phyloP scores from a whole-genome alignment of 306 rosid genomes.

The Cucumis sativus region DNA sequence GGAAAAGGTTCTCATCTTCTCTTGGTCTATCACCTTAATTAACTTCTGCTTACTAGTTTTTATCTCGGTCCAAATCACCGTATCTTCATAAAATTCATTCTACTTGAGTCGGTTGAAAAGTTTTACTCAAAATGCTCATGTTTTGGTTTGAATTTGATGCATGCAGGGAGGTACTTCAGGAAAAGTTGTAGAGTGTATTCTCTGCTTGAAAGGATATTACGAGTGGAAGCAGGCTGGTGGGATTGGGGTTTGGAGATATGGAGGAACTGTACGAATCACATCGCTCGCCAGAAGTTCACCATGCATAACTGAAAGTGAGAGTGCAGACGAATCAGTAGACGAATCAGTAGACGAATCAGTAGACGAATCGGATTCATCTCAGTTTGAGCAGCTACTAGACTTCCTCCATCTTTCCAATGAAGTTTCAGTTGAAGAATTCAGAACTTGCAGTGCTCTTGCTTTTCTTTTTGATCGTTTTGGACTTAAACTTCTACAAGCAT shows the following conservation, averaged over 20 bases:
- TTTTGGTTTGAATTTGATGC: neutral
- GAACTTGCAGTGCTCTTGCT: conserved; percentile 48
- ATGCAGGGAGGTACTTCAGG: conserved; percentile 77
- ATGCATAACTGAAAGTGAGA: conserved; percentile 42
- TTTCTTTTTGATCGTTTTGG: conserved; percentile 82
- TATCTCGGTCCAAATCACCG: neutral
- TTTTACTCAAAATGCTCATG: neutral
- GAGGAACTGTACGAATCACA: conserved; percentile 86
- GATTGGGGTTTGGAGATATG: conserved; percentile 95
- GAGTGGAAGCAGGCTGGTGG: conserved; percentile 94
- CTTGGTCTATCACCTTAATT: neutral
- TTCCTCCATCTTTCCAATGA: conserved; percentile 61
- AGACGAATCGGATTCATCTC: conserved; percentile 67
- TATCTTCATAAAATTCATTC: neutral
- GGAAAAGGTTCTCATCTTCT: conserved; percentile 52
- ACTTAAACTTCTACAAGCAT: conserved; percentile 74
- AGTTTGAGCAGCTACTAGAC: conserved; percentile 64
- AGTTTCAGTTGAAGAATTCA: conserved; percentile 56
- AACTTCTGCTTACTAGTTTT: neutral
- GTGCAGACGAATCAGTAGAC: conserved; percentile 57
- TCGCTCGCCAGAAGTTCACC: conserved; percentile 57
- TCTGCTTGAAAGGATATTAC: conserved; percentile 83
- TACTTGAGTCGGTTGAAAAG: neutral
- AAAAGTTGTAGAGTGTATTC: conserved; percentile 94
- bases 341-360: conserved; percentile 66